Conservation (phyloP, 1,139 yeast genomes). For the Pichia norvegensis region DNA sequence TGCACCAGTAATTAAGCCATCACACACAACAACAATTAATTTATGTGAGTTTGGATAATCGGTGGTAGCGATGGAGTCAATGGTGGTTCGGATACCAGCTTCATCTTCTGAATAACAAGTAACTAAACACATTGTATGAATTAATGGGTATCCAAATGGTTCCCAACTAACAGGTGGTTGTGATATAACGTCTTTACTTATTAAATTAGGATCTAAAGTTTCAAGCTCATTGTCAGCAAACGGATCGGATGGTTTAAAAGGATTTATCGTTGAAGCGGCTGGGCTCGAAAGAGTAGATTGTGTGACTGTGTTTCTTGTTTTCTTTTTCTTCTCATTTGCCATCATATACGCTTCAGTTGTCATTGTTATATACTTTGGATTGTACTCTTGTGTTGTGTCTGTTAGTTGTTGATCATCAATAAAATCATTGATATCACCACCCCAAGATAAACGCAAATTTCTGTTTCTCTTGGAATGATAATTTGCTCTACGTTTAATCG, state of each 20-base stretch:
- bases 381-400: conserved; percentile 26
- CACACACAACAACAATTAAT: conserved; percentile 75
- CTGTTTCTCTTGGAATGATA: conserved; percentile 39
- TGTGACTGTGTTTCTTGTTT: conserved; percentile 9
- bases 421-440: conserved; percentile 37
- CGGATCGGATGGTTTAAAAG: conserved; percentile 31
- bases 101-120: conserved; percentile 95
- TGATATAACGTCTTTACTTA: conserved; percentile 65
- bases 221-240: conserved; percentile 35
- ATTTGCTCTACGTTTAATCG: conserved; percentile 43
- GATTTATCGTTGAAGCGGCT: conserved; percentile 16
- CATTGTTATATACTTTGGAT: conserved; percentile 49
- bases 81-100: conserved; percentile 74
- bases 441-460: conserved; percentile 34
- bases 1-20: conserved; percentile 89
- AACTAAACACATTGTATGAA: conserved; percentile 75
- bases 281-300: conserved; percentile 11
- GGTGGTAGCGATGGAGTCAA: conserved; percentile 87
- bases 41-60: conserved; percentile 94
- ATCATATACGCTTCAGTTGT: conserved; percentile 42
- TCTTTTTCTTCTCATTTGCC: conserved; percentile 13
- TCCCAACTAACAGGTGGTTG: conserved; percentile 88
- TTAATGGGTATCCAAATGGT: conserved; percentile 83
- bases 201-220: conserved; percentile 60
- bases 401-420: conserved; percentile 31